A percentile compares a stretch with the other conserved stretches of the same genome.
phyloP scores from a whole-genome alignment of 768 basidiomycete genomes.

The Hericium coralloides region DNA sequence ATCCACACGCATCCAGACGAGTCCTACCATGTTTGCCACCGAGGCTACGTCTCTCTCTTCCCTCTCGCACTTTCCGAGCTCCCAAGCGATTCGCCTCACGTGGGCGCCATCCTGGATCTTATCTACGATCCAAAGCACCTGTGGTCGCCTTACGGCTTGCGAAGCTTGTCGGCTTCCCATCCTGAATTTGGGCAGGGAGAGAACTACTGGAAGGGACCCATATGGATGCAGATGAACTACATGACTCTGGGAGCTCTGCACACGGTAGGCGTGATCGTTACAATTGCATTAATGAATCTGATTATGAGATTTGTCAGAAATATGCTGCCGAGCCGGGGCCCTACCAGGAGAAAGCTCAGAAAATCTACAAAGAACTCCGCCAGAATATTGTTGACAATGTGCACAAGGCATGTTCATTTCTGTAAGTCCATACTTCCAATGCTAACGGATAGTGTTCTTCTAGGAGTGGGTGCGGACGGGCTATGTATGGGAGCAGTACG shows the following conservation, averaged over 20 bases:
- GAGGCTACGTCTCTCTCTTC: conserved; percentile 91
- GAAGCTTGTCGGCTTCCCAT: conserved; percentile 82
- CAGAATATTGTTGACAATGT: conserved; percentile 83
- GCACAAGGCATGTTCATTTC: conserved; percentile 36
- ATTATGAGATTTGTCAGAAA: conserved; percentile 35
- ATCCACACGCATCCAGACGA: conserved; percentile 50
- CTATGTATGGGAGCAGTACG: conserved; percentile 97
- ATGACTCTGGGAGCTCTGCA: conserved; percentile 72
- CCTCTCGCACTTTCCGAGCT: conserved; percentile 84
- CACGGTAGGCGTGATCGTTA: conserved; percentile 37
- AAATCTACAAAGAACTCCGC: conserved; percentile 76
- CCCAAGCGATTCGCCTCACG: conserved; percentile 64
- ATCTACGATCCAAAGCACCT: conserved; percentile 74
- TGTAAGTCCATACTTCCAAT: neutral
- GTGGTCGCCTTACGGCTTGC: conserved; percentile 87
- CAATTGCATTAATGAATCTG: neutral
- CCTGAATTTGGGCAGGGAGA: conserved; percentile 88
- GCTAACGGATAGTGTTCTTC: neutral
- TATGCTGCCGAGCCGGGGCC: conserved; percentile 80
- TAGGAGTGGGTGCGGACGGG: conserved; percentile 91
- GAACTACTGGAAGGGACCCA: conserved; percentile 96
- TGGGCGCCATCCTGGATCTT: conserved; percentile 74
- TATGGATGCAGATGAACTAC: conserved; percentile 99
- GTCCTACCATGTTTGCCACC: conserved; percentile 84
- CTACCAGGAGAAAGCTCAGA: conserved; percentile 58